Evolutionary conservation across 2,329 filamentous ascomycete species (phyloP).

Genomic region (Plectosphaerella plurivora): DNA sequence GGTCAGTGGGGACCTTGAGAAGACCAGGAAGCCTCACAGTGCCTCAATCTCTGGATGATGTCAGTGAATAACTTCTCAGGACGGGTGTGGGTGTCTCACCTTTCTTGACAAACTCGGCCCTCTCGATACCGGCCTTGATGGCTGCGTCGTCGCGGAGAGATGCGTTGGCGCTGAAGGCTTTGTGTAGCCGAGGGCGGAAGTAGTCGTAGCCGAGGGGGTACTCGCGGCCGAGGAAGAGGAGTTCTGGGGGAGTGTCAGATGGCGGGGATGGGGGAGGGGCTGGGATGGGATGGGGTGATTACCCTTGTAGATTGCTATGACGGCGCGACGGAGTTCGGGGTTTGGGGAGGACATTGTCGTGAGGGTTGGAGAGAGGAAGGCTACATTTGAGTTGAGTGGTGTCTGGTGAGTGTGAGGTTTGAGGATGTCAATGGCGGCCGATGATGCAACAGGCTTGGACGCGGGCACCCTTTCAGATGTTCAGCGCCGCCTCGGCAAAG

Average conservation of each 20-base stretch:
- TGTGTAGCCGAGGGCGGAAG: constrained; percentile 76
- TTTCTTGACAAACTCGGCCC: constrained; percentile 88
- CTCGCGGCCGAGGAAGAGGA: constrained; percentile 77
- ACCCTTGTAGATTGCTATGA: constrained; percentile 90
- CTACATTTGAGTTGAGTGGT: background rate
- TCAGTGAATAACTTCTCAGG: background rate
- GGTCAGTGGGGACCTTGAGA: constrained; percentile 3
- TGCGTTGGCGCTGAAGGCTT: constrained; percentile 76
- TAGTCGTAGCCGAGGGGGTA: constrained; percentile 82
- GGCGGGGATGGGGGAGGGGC: background rate
- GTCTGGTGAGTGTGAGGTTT: background rate
- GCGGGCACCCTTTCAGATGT: no score
- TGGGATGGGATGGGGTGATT: background rate
- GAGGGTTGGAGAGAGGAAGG: background rate
- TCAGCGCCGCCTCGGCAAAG: no score
- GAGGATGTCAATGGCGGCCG: background rate
- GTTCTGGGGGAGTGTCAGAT: constrained; percentile 48
- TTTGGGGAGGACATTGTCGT: constrained; percentile 1
- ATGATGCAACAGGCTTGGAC: no score
- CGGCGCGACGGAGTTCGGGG: constrained; percentile 64
- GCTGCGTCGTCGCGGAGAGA: constrained; percentile 65
- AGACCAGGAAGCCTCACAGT: constrained; percentile 57
- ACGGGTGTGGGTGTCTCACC: constrained; percentile 39
- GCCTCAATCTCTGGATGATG: constrained; percentile 73
- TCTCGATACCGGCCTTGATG: constrained; percentile 70